Evolutionary conservation across 2,329 filamentous ascomycete genomes (phyloP).

Genomic region (Nothophoma quercina): DNA sequence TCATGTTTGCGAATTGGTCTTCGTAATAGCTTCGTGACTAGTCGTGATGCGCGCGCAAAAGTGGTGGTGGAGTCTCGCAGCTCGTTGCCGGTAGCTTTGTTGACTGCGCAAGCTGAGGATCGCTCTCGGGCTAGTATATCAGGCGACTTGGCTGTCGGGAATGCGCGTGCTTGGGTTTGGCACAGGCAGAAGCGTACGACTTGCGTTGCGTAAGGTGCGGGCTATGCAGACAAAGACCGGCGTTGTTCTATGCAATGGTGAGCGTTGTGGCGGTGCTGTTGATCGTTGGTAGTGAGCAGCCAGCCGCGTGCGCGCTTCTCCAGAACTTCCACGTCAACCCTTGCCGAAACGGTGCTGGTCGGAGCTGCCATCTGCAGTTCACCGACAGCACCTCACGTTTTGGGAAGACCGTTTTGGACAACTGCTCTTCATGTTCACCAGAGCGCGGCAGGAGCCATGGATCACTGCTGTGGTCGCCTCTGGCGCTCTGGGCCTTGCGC

Average conservation of each 20-base stretch:
- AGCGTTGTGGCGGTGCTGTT: constrained; percentile 28
- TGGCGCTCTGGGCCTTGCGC: constrained; percentile 31
- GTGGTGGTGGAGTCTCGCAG: constrained; percentile 5
- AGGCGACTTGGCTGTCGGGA: constrained; percentile 24
- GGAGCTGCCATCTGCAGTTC: constrained; percentile 23
- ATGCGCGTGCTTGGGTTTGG: constrained; percentile 6
- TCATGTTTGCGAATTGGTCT: constrained; percentile 54
- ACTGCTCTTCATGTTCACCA: constrained; percentile 30
- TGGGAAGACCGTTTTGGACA: constrained; percentile 26
- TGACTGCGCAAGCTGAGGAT: constrained; percentile 33
- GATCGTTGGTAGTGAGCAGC: constrained; percentile 10
- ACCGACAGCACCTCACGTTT: constrained; percentile 31
- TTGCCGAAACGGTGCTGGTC: constrained; percentile 37
- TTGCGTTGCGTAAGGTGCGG: constrained; percentile 35
- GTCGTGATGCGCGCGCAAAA: constrained; percentile 17
- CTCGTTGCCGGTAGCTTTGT: constrained; percentile 26
- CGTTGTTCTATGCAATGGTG: constrained; percentile 27
- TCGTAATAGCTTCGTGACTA: not conserved
- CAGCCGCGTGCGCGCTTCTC: constrained; percentile 36
- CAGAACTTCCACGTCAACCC: constrained; percentile 45
- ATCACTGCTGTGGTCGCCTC: constrained; percentile 27
- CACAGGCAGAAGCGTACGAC: constrained; percentile 30
- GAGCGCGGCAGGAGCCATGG: constrained; percentile 31
- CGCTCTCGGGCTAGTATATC: constrained; percentile 31
- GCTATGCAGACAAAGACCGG: constrained; percentile 35